phyloP scores from a whole-genome alignment of 2,329 filamentous ascomycete species.

The Beauveria australis region DNA sequence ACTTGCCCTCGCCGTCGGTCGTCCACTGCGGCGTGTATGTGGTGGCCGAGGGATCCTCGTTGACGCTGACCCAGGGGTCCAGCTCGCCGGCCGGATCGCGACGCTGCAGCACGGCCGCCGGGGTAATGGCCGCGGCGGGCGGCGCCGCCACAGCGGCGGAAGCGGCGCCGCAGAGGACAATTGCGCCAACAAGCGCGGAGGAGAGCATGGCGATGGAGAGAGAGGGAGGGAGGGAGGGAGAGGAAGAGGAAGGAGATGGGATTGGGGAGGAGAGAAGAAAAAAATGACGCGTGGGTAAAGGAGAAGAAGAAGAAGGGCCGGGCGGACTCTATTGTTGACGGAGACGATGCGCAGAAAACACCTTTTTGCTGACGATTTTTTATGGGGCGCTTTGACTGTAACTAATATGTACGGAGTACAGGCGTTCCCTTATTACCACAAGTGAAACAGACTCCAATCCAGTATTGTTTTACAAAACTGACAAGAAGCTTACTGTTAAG shows the following conservation, averaged over 20 bases:
- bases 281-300: background rate
- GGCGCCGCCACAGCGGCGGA: background rate
- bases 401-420: background rate
- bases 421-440: background rate
- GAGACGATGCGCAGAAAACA: background rate
- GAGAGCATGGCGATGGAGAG: constrained; percentile 5
- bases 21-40: constrained; percentile 43
- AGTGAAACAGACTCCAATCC: background rate
- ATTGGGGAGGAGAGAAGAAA: background rate
- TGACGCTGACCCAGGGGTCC: constrained; percentile 44
- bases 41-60: constrained; percentile 35
- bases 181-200: background rate
- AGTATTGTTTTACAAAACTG: background rate
- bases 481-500: no score
- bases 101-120: constrained; percentile 12
- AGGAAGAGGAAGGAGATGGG: background rate
- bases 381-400: background rate
- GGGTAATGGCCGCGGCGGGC: background rate
- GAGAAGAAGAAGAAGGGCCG: background rate
- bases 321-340: background rate
- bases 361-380: constrained; percentile 4
- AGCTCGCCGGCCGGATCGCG: constrained; percentile 25
- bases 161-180: background rate
- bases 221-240: no score
- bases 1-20: constrained; percentile 35